Base-by-base conservation (phyloP, 371 early-diverging fungal genomes). In the Apophysomyces variabilis region DNA sequence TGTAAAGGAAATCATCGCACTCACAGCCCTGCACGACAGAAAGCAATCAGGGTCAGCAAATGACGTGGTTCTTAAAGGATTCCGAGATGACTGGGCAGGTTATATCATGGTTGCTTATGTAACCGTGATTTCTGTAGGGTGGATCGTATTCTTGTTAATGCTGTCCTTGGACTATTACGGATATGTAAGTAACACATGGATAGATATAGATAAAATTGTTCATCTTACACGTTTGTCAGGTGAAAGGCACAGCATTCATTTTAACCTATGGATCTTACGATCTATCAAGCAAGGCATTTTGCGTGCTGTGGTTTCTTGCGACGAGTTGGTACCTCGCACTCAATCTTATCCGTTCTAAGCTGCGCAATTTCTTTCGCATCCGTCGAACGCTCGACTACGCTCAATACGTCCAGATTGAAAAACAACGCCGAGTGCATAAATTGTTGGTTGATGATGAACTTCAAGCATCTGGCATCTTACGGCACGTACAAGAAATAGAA, bases 151-250 rank as follows among this genome's bases (percentile, higher is more conserved):
- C 16, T 62, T 90, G 50, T 71, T 82, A 26, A 66, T 90, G 8
- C 64, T 90, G 6, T 80, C 82, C 39, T 63, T 84, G 5, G 92
- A 92, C 72, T 90, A 90, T 78, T 92, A 79, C 59, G 76, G 79
- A 13, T 71, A 75, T 70, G 78, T 72, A 61, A 58, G 65, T 57
- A 60, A 3, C 32, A 26, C 32, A 26, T 3, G 32, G 32, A 26
- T 26, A 26, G 32, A 26, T 26, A 26, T 26, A 26, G 32, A 26
- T 26, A 26, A 26, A 26, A 26, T 0, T 26, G 3, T 26, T 26
- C 32, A 0, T 26, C 32, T 26, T 26, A 26, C 32, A 1, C 1
- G 14, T 37, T 43, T 38, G 37, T 12, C 57, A 68, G 68, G 58
- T 75, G 9, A 50, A 57, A 4, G 61, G 62, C 3, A 44, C 54